Percentiles rank a stretch among this genome's conserved stretches.
These are phyloP conservation scores for Paspalum vaginatum DNA, from an alignment of 176 grass and related monocot species.

Conservation along the genomic window DNA sequence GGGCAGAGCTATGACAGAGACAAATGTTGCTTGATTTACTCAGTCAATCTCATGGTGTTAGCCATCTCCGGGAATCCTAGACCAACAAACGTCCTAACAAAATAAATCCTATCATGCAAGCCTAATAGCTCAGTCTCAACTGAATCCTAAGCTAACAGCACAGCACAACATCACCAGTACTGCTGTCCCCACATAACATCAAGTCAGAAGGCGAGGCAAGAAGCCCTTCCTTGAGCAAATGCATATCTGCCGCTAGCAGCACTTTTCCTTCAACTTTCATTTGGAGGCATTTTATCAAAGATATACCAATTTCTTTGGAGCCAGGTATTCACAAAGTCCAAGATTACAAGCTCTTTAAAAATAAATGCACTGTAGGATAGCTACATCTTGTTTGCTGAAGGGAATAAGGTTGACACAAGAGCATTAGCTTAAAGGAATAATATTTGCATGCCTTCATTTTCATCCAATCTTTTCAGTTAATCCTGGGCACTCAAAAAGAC, in stretches of 20 bases:
- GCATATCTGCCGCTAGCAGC: background rate
- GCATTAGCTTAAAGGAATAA: background rate
- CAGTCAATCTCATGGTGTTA: background rate
- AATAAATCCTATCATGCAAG: background rate
- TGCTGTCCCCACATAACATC: background rate
- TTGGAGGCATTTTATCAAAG: background rate
- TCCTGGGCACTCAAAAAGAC: background rate
- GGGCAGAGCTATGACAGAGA: background rate
- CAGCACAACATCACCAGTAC: background rate
- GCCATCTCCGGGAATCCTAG: background rate
- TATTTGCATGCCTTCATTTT: background rate
- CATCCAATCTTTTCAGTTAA: background rate
- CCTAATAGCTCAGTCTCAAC: background rate
- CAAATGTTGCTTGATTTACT: background rate
- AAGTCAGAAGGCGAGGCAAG: background rate
- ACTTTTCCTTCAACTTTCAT: background rate
- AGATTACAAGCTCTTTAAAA: background rate
- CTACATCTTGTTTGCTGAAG: background rate
- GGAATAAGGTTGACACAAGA: constrained; percentile 13
- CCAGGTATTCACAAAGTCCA: background rate
- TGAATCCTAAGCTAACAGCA: background rate
- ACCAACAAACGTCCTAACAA: background rate
- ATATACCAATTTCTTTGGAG: background rate
- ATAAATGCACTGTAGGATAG: background rate
- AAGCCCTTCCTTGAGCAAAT: constrained; percentile 22